A percentile compares a stretch with the other conserved stretches of the same genome.
phyloP scores from a whole-genome alignment of 2,329 filamentous ascomycete genomes.

The Talaromyces sp. region DNA sequence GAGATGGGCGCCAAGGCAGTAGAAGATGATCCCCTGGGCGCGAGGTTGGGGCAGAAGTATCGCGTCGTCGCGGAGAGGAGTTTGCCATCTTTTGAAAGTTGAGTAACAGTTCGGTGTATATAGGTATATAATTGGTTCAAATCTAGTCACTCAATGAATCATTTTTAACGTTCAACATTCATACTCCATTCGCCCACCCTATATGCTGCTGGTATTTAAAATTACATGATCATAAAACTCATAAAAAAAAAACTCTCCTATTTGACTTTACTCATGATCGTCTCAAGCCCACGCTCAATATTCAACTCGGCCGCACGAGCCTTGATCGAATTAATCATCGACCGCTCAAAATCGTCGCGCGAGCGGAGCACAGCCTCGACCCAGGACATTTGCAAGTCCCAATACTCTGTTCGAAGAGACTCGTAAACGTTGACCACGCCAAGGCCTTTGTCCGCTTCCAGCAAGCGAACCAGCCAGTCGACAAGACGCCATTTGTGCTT shows the following conservation, averaged over 20 bases:
- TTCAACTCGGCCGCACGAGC: conserved; percentile 79
- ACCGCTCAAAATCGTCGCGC: conserved; percentile 88
- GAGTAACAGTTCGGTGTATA: background rate
- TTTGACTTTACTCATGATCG: conserved; percentile 89
- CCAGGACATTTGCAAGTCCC: conserved; percentile 93
- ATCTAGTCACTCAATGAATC: background rate
- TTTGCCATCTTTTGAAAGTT: conserved; percentile 10
- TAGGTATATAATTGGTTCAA: background rate
- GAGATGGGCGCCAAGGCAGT: conserved; percentile 78
- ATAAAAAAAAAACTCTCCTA: conserved; percentile 41
- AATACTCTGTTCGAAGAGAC: conserved; percentile 77
- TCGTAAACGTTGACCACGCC: conserved; percentile 73
- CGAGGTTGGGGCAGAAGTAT: conserved; percentile 49
- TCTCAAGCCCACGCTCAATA: conserved; percentile 75
- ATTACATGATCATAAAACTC: background rate
- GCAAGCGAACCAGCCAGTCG: conserved; percentile 72
- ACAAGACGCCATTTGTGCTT: conserved; percentile 92
- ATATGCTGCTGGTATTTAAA: background rate
- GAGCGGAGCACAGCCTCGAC: conserved; percentile 84
- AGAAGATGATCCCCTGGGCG: conserved; percentile 42
- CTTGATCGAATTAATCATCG: conserved; percentile 85
- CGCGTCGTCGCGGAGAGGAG: conserved; percentile 40
- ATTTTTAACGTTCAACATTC: background rate
- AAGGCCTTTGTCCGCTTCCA: conserved; percentile 69
- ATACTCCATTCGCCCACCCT: background rate